Conservation (phyloP, 495 filamentous ascomycete species). For the Aspergillus mulundensis region DNA sequence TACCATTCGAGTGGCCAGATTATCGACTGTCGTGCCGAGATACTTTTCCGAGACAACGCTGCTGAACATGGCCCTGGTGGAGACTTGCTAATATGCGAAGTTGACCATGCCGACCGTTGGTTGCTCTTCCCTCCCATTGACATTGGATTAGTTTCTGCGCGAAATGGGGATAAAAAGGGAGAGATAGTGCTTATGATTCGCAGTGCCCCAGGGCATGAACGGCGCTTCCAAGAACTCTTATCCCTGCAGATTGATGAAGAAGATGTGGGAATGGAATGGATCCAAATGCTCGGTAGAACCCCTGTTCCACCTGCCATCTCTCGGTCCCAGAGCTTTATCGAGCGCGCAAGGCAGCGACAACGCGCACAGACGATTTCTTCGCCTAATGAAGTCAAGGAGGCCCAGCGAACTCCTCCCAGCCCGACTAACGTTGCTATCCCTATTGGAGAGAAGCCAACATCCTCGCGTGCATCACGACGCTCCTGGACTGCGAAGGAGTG, state of each 20-base stretch:
- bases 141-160: slow-evolving; percentile 66
- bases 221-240: slow-evolving; percentile 78
- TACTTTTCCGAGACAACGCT: slow-evolving; percentile 77
- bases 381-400: slow-evolving; percentile 31
- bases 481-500: slow-evolving; percentile 31
- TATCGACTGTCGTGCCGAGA: slow-evolving; percentile 82
- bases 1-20: slow-evolving; percentile 86
- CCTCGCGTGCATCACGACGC: slow-evolving; percentile 24
- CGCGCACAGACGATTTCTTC: slow-evolving; percentile 26
- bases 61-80: slow-evolving; percentile 53
- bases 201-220: slow-evolving; percentile 33
- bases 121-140: slow-evolving; percentile 84
- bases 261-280: slow-evolving; percentile 79
- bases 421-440: slow-evolving; percentile 61
- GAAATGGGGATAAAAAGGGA: slow-evolving; percentile 62
- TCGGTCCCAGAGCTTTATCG: slow-evolving; percentile 50
- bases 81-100: slow-evolving; percentile 86
- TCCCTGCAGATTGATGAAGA: slow-evolving; percentile 66
- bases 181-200: slow-evolving; percentile 85
- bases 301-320: slow-evolving; percentile 68
- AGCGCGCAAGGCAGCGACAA: slow-evolving; percentile 37
- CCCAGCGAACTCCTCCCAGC: slow-evolving; percentile 45
- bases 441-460: slow-evolving; percentile 62
- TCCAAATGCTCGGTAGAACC: slow-evolving; percentile 70
- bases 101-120: slow-evolving; percentile 72